Conservation (phyloP, 2,329 filamentous ascomycete genomes). For the Fusarium sp. region DNA sequence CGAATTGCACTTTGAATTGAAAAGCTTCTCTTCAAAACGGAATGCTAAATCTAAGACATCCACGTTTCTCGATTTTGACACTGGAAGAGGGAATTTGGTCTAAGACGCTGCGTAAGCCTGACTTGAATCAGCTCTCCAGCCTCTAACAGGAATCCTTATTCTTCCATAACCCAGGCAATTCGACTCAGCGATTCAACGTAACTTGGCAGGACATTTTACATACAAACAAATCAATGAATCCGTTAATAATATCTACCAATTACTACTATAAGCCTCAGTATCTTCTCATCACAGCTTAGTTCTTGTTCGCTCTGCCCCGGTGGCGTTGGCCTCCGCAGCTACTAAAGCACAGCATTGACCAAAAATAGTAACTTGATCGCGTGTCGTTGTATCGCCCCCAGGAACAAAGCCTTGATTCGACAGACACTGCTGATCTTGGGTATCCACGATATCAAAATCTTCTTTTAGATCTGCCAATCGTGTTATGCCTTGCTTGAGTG, state of each 20-base stretch:
- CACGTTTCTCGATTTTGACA: neutral
- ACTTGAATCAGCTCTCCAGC: neutral
- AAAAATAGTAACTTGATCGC: slow-evolving; percentile 45
- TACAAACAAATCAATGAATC: neutral
- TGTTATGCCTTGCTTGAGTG: neutral
- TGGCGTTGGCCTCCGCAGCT: neutral
- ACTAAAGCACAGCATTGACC: slow-evolving; percentile 10
- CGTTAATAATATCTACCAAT: neutral
- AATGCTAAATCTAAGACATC: slow-evolving; percentile 11
- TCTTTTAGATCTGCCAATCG: slow-evolving; percentile 4
- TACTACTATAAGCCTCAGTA: neutral
- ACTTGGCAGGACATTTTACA: neutral
- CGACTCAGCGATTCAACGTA: neutral
- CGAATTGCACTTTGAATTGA: neutral
- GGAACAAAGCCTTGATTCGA: slow-evolving; percentile 31
- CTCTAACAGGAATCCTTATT: neutral
- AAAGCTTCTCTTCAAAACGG: slow-evolving; percentile 19
- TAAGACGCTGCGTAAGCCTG: neutral
- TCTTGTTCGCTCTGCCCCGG: slow-evolving; percentile 5
- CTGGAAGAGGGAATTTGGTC: neutral
- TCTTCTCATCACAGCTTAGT: neutral
- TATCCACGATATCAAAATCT: slow-evolving; percentile 10
- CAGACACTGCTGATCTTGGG: slow-evolving; percentile 15
- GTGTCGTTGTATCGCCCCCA: slow-evolving; percentile 37
- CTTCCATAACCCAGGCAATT: neutral